Percentiles rank a stretch among this genome's conserved stretches.
These are phyloP conservation scores for Nakazawaea molendinolei DNA, from an alignment of 805 yeast genomes.

Conservation along the genomic window DNA sequence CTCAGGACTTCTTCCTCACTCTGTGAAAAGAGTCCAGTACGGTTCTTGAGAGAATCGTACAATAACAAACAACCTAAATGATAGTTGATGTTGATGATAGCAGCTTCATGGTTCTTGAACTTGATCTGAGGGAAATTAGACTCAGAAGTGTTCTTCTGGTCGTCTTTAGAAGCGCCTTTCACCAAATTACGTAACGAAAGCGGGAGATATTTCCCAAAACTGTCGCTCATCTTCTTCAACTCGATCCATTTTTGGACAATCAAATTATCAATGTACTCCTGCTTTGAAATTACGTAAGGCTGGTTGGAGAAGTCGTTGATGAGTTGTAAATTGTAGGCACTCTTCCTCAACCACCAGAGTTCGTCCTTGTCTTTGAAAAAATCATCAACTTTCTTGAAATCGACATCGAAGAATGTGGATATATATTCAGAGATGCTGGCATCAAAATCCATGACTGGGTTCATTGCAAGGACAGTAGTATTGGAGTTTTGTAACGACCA, in stretches of 20 bases:
- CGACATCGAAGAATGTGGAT: slow-evolving; percentile 8
- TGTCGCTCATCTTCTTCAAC: slow-evolving; percentile 8
- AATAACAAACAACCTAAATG: slow-evolving; percentile 10
- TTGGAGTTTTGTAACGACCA: slow-evolving; percentile 13
- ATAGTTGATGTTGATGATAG: slow-evolving; percentile 10
- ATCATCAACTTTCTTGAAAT: slow-evolving; percentile 2
- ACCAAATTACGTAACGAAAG: slow-evolving; percentile 1
- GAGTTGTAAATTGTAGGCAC: slow-evolving; percentile 9
- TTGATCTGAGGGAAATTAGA: slow-evolving; percentile 7
- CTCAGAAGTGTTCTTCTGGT: no score
- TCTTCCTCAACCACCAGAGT: slow-evolving; percentile 14
- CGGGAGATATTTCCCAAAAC: slow-evolving; percentile 10
- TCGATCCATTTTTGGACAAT: slow-evolving; percentile 14
- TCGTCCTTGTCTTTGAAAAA: slow-evolving; percentile 9
- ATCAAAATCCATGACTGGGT: slow-evolving; percentile 1
- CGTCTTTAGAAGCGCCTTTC: background rate
- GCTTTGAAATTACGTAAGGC: slow-evolving; percentile 9
- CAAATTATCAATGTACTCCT: slow-evolving; percentile 3
- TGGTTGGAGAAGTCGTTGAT: slow-evolving; percentile 7
- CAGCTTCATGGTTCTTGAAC: slow-evolving; percentile 5
- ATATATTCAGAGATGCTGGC: slow-evolving; percentile 9
- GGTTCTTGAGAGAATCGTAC: slow-evolving; percentile 3
- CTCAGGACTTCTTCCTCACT: slow-evolving; percentile 1
- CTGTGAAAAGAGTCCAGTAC: slow-evolving; percentile 8
- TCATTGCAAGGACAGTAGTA: slow-evolving; percentile 9